Evolutionary conservation across 2,329 filamentous ascomycete genomes (phyloP).

Genomic region (Fusarium sp.): DNA sequence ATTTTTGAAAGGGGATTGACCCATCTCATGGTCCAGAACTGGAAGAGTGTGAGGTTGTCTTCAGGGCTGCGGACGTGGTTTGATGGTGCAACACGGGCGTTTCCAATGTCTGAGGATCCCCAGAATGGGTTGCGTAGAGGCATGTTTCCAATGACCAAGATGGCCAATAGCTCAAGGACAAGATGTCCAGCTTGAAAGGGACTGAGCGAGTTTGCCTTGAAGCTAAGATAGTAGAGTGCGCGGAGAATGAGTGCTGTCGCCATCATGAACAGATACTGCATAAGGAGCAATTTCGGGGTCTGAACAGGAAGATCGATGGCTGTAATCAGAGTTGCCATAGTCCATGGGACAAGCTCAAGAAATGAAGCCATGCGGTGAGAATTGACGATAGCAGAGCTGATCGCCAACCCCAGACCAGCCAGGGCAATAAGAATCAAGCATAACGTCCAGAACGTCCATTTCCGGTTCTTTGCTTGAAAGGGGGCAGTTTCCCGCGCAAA

Average conservation of each 20-base stretch:
- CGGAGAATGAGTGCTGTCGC: conserved; percentile 50
- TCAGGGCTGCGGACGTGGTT: conserved; percentile 75
- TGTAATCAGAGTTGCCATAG: conserved; percentile 54
- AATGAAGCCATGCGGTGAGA: conserved; percentile 48
- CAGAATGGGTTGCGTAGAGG: conserved; percentile 55
- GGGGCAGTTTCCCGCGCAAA: conserved; percentile 59
- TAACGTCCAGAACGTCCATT: conserved; percentile 58
- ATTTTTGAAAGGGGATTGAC: conserved; percentile 78
- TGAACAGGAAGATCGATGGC: conserved; percentile 56
- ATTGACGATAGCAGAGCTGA: conserved; percentile 50
- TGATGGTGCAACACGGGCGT: conserved; percentile 45
- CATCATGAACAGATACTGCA: conserved; percentile 56
- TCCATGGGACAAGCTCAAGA: conserved; percentile 58
- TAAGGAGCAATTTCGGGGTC: conserved; percentile 58
- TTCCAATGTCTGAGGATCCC: conserved; percentile 52
- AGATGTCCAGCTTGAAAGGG: conserved; percentile 45
- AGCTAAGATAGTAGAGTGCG: conserved; percentile 50
- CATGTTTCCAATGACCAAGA: conserved; percentile 55
- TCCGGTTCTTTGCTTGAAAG: conserved; percentile 41
- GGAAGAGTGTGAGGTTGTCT: conserved; percentile 82
- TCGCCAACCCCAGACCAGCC: conserved; percentile 53
- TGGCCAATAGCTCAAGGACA: conserved; percentile 42
- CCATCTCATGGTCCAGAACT: conserved; percentile 89
- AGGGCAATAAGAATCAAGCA: conserved; percentile 52
- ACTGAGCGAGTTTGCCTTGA: conserved; percentile 35